Evolutionary conservation across 192 early-diverging fungal species (phyloP), one percentile per base, ranked within the genome.

Genomic region (Borealophlyctis nickersoniae): DNA sequence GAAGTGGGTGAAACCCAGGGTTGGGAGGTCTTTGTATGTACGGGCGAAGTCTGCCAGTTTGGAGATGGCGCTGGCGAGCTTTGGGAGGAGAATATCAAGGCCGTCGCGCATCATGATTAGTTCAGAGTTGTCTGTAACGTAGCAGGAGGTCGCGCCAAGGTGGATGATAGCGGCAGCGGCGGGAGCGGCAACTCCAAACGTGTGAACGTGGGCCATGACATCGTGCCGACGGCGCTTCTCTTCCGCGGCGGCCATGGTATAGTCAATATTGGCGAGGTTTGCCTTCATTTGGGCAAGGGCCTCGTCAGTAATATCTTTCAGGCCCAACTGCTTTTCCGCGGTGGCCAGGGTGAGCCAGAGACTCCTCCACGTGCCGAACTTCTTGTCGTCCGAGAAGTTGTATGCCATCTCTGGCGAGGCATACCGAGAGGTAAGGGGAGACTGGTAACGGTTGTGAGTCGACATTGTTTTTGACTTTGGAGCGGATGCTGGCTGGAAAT

Each of bases 171-270:
- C 88, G 2, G 93, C 92, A n/a, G 93, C 93, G 29, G 74, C 79
- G 27, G 93, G 93, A 36, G 87, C 87, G 16, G 82, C 91, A 3
- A 91, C 68, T 45, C 93, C 95, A 56, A 78, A 78, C 19, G 94
- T 90, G 76, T 98, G 94, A 30, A 98, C 96, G 70, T 98, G 96
- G n/a, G 96, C 94, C 94, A 98, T 98, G 50, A 98, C 96, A 77
- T 98, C 96, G 77, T 98, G 96, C 16, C 96, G 82, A 16, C 94
- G 83, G 56, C 86, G 84, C 83, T 92, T 91, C 69, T 98, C 96
- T 74, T 98, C 96, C 30, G 74, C 86, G 33, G 87, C 88, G 34
- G 94, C 96, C 36, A 94, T 66, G 33, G 70, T 78, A 73, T 92
- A 98, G 77, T 98, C 96, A 70, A 96, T 95, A 67, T 91, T 86